Percentiles rank a stretch among this genome's conserved stretches.
These are phyloP conservation scores for Clitocybe nebularis DNA, from an alignment of 1,284 basidiomycete genomes.

Conservation along the genomic window DNA sequence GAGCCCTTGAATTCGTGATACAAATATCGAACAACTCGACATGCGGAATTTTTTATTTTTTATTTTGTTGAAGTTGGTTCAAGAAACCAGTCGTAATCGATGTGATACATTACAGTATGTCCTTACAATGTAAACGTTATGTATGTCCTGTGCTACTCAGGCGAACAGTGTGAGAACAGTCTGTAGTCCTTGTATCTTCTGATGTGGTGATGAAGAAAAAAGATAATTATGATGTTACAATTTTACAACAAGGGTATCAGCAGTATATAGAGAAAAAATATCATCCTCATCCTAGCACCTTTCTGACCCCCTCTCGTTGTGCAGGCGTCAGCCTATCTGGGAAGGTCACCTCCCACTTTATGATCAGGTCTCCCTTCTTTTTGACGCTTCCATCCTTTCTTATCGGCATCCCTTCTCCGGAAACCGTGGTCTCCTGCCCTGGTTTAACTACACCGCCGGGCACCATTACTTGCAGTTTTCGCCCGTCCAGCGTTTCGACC, in stretches of 20 bases:
- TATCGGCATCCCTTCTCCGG: conserved; percentile 89
- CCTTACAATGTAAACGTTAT: too few relatives aligned
- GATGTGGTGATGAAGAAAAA: too few relatives aligned
- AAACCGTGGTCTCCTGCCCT: conserved; percentile 65
- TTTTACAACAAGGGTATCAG: conserved; percentile 13
- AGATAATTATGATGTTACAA: conserved; percentile 1
- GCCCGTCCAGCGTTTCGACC: conserved; percentile 75
- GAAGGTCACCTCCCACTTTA: conserved; percentile 85
- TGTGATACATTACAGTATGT: too few relatives aligned
- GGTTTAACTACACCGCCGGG: conserved; percentile 79
- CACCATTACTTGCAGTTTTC: conserved; percentile 64
- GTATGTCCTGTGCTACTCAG: too few relatives aligned
- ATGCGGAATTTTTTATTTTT: too few relatives aligned
- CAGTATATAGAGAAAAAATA: background rate
- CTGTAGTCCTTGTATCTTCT: too few relatives aligned
- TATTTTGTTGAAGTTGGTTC: too few relatives aligned
- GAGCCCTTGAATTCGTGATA: background rate
- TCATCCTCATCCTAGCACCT: conserved; percentile 39
- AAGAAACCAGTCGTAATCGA: too few relatives aligned
- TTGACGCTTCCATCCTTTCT: conserved; percentile 71
- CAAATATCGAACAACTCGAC: too few relatives aligned
- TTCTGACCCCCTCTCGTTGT: conserved; percentile 80
- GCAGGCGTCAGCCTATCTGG: conserved; percentile 67
- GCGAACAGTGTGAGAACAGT: too few relatives aligned
- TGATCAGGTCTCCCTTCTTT: conserved; percentile 79